phyloP scores from a whole-genome alignment of 1,284 basidiomycete genomes.

The Rhodotorula sp. region DNA sequence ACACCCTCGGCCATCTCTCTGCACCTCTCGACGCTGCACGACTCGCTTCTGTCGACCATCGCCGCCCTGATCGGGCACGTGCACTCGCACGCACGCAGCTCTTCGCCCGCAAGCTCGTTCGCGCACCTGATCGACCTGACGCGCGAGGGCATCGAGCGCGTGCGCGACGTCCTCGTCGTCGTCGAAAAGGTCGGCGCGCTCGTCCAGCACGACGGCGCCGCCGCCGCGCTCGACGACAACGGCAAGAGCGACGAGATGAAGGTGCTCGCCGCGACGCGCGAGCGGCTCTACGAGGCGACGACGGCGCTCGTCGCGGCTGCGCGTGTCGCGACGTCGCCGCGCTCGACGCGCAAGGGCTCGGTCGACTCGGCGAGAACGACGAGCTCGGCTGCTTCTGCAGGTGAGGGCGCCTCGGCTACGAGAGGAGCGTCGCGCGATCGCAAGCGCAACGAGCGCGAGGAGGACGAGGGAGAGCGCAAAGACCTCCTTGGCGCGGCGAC shows the following conservation, averaged over 20 bases:
- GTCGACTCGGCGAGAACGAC: background rate
- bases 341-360: constrained; percentile 46
- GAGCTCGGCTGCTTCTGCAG: background rate
- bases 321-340: constrained; percentile 56
- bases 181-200: constrained; percentile 73
- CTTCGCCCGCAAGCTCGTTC: constrained; percentile 80
- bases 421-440: background rate
- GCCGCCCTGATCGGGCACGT: constrained; percentile 97
- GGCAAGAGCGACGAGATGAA: constrained; percentile 41
- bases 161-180: constrained; percentile 85
- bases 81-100: constrained; percentile 83
- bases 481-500: constrained; percentile 78
- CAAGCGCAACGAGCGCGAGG: constrained; percentile 34
- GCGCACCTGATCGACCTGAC: constrained; percentile 92
- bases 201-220: background rate
- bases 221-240: constrained; percentile 51
- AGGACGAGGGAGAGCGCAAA: constrained; percentile 75
- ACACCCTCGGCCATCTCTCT: constrained; percentile 67
- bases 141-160: constrained; percentile 87
- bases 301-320: constrained; percentile 86
- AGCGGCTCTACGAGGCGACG: constrained; percentile 80
- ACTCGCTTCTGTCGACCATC: constrained; percentile 86
- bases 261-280: constrained; percentile 70
- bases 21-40: constrained; percentile 66
- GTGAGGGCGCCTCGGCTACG: no score